These are phyloP conservation scores for Agrocybe pediades DNA, from an alignment of 768 basidiomycete species.

Conservation along the genomic window DNA sequence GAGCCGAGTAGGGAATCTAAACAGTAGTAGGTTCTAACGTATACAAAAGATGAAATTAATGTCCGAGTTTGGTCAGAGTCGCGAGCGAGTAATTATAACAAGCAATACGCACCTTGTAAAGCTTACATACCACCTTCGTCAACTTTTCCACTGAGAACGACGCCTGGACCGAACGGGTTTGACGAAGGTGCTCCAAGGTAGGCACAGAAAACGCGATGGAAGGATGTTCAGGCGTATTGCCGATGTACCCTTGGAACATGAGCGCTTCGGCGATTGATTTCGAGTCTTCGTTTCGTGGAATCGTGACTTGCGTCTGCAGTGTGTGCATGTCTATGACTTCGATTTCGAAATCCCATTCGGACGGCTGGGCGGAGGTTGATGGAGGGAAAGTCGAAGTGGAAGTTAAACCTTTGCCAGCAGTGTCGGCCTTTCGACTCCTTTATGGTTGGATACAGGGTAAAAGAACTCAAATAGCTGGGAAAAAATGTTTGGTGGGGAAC, in stretches of 20 bases:
- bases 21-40: not conserved
- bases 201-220: slow-evolving; percentile 8
- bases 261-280: slow-evolving; percentile 4
- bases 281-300: not conserved
- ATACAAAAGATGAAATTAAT: not conserved
- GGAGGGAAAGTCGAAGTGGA: too few species aligned
- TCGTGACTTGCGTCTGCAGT: not conserved
- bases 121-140: slow-evolving; percentile 25
- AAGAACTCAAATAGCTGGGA: too few species aligned
- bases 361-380: too few species aligned
- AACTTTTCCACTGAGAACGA: slow-evolving; percentile 27
- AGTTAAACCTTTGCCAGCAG: too few species aligned
- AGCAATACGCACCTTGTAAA: slow-evolving; percentile 16
- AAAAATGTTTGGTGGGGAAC: too few species aligned
- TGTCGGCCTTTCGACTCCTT: too few species aligned
- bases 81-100: too few species aligned
- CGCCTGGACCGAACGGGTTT: slow-evolving; percentile 13
- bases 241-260: slow-evolving; percentile 4
- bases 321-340: slow-evolving; percentile 5
- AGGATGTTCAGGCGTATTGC: slow-evolving; percentile 9
- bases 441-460: too few species aligned
- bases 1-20: slow-evolving; percentile 26
- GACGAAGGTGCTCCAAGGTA: slow-evolving; percentile 12
- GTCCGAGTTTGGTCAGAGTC: not conserved
- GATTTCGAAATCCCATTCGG: not conserved